Evolutionary conservation across 495 filamentous ascomycete species (phyloP).

Genomic region (Penicillium pancosmium): DNA sequence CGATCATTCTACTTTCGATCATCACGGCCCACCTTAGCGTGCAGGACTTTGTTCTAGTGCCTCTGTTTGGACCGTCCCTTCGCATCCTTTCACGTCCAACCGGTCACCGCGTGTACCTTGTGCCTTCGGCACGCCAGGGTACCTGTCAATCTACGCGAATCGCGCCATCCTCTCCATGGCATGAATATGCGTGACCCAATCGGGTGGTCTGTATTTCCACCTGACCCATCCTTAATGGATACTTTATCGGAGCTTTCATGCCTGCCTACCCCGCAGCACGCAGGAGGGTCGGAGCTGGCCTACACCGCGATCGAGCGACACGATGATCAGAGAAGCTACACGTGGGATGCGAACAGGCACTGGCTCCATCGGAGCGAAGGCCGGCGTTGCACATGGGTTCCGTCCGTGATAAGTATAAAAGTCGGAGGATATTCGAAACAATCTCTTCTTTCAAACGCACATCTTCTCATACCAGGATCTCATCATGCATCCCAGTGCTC

Average conservation of each 20-base stretch:
- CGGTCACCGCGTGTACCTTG: background rate
- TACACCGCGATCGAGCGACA: conserved; percentile 4
- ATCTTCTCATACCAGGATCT: background rate
- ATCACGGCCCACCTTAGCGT: background rate
- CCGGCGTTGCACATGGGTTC: background rate
- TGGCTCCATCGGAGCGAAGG: conserved; percentile 7
- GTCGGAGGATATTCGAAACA: background rate
- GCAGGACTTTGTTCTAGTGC: background rate
- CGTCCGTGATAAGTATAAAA: conserved; percentile 6
- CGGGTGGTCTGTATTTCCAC: conserved; percentile 6
- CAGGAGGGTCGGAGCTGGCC: background rate
- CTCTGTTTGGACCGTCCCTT: background rate
- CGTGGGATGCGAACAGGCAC: conserved; percentile 9
- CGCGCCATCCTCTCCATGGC: background rate
- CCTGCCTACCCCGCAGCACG: conserved; percentile 11
- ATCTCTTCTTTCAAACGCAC: background rate
- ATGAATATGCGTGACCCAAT: conserved; percentile 4
- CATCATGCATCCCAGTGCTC: conserved; percentile 36
- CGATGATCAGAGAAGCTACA: conserved; percentile 1
- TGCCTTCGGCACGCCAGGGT: conserved; percentile 3
- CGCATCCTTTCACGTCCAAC: background rate
- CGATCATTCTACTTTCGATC: background rate
- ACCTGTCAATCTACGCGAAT: conserved; percentile 14
- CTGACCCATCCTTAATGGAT: conserved; percentile 4
- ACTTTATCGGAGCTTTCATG: background rate